Conservation (phyloP, 2,329 filamentous ascomycete species). For the Diaporthe vexans region DNA sequence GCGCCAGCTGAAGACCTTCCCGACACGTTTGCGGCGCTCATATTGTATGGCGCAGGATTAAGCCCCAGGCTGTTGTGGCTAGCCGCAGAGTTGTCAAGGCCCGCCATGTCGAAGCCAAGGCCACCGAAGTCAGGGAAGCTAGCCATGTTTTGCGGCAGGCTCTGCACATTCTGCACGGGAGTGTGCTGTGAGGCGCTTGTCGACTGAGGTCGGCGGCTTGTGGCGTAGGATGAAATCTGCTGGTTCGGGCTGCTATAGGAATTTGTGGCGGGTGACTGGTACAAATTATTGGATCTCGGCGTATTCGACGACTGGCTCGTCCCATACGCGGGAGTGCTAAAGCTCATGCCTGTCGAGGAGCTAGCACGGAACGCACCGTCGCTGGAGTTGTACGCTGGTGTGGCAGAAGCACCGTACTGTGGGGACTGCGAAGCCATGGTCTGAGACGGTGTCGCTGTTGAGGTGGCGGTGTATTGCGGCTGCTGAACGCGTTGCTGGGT, state of each 20-base stretch:
- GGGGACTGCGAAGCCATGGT: slow-evolving; percentile 46
- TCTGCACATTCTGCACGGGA: slow-evolving; percentile 41
- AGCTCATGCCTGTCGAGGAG: slow-evolving; percentile 42
- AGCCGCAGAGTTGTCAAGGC: slow-evolving; percentile 47
- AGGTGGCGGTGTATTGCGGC: slow-evolving; percentile 44
- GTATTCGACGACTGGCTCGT: slow-evolving; percentile 37
- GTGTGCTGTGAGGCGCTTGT: slow-evolving; percentile 37
- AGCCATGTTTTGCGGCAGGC: slow-evolving; percentile 43
- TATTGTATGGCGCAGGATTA: slow-evolving; percentile 46
- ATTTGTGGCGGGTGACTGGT: slow-evolving; percentile 29
- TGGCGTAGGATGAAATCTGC: slow-evolving; percentile 38
- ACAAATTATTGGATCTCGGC: slow-evolving; percentile 34
- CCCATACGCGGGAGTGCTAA: slow-evolving; percentile 43
- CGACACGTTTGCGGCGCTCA: slow-evolving; percentile 46
- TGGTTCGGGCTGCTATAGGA: slow-evolving; percentile 39
- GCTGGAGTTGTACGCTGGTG: slow-evolving; percentile 43
- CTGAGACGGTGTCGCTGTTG: slow-evolving; percentile 45
- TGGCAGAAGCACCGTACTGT: slow-evolving; percentile 46
- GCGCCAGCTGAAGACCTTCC: slow-evolving; percentile 46
- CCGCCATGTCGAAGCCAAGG: slow-evolving; percentile 48
- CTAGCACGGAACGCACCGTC: slow-evolving; percentile 46
- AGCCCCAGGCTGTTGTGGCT: slow-evolving; percentile 46
- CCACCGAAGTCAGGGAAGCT: slow-evolving; percentile 45
- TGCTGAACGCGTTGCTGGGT: slow-evolving; percentile 48
- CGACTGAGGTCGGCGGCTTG: slow-evolving; percentile 37